Percentiles rank a stretch among this genome's conserved stretches.
phyloP scores from a whole-genome alignment of 1,284 basidiomycete species.

The Austroboletus rostrupii region DNA sequence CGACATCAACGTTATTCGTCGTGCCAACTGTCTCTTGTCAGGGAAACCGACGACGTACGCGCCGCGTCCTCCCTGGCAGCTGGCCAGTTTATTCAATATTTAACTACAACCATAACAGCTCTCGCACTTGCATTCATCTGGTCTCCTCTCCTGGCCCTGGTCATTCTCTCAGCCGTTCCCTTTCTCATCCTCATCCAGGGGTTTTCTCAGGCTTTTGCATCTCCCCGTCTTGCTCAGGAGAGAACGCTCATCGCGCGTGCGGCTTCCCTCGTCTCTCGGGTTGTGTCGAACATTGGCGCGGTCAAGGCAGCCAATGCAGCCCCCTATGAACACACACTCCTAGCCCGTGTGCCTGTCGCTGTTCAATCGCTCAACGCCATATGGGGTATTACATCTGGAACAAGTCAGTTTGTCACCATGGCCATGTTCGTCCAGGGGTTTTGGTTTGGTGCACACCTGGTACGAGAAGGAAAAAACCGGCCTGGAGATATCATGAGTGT shows the following conservation, averaged over 20 bases:
- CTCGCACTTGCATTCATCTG: conserved; percentile 79
- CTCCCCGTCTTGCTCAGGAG: conserved; percentile 68
- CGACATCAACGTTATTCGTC: not conserved
- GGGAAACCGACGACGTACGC: conserved; percentile 93
- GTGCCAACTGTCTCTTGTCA: conserved; percentile 35
- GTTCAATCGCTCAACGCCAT: conserved; percentile 61
- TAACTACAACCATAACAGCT: conserved; percentile 77
- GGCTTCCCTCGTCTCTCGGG: conserved; percentile 77
- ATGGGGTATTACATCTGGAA: conserved; percentile 72
- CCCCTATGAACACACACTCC: conserved; percentile 51
- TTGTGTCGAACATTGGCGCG: conserved; percentile 78
- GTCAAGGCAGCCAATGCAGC: conserved; percentile 96
- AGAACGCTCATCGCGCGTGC: conserved; percentile 66
- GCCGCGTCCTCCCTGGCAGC: conserved; percentile 76
- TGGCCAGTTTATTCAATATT: conserved; percentile 77
- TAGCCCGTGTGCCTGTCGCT: conserved; percentile 43
- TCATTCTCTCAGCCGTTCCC: conserved; percentile 91
- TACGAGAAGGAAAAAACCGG: conserved; percentile 64
- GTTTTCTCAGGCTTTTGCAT: conserved; percentile 66
- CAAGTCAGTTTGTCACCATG: conserved; percentile 78
- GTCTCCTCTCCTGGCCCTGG: conserved; percentile 83
- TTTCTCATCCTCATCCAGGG: conserved; percentile 73
- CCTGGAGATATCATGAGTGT: conserved; percentile 88
- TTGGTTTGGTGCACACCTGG: conserved; percentile 91
- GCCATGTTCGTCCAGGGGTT: conserved; percentile 96